Conservation (phyloP, 192 early-diverging fungal species). For the Gryganskiella cystojenkinii region DNA sequence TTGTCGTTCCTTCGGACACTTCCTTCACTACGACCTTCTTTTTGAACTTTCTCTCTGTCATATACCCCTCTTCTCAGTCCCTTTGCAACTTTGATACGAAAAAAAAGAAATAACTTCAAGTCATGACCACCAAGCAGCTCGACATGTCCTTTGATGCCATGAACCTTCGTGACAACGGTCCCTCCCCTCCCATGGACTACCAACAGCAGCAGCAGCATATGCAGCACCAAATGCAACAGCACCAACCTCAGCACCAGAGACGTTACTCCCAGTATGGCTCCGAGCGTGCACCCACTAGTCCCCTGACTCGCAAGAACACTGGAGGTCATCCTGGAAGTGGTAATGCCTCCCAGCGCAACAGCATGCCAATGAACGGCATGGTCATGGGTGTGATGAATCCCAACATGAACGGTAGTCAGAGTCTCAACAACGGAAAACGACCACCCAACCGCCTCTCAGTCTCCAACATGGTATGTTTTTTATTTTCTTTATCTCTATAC, state of each 20-base stretch:
- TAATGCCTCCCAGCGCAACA: constrained; percentile 37
- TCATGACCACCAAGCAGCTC: constrained; percentile 49
- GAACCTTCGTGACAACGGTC: constrained; percentile 46
- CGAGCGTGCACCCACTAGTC: constrained; percentile 40
- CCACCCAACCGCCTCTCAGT: constrained; percentile 47
- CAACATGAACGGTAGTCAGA: constrained; percentile 20
- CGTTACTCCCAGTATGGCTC: constrained; percentile 51
- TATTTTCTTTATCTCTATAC: background rate
- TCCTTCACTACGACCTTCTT: background rate
- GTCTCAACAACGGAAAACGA: constrained; percentile 33
- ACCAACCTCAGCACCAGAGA: constrained; percentile 35
- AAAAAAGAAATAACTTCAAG: background rate
- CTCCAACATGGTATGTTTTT: constrained; percentile 39
- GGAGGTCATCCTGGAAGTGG: constrained; percentile 15
- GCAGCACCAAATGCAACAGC: constrained; percentile 1
- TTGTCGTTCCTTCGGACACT: background rate
- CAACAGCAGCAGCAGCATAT: constrained; percentile 25
- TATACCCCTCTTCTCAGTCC: background rate
- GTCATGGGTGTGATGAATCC: background rate
- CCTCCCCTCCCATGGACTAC: constrained; percentile 35
- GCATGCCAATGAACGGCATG: constrained; percentile 28
- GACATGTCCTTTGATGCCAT: constrained; percentile 53
- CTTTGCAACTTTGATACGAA: background rate
- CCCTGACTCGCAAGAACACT: constrained; percentile 40
- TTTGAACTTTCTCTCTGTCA: background rate